Percentiles rank a stretch among this genome's conserved stretches.
Conservation (phyloP, 345 rosid species). For the Eucalyptus tenuipes region DNA sequence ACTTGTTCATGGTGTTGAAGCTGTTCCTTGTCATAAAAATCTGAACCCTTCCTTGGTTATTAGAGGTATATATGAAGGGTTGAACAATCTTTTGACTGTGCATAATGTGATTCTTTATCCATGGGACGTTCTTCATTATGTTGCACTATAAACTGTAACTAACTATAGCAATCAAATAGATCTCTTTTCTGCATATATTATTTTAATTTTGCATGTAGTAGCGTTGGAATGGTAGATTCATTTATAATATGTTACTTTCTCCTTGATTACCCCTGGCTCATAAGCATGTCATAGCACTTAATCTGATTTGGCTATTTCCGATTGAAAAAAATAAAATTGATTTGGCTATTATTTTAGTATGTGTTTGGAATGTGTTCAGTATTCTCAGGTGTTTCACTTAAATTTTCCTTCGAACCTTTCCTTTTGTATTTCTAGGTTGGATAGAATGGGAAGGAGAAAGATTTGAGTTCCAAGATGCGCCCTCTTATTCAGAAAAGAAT, state of each 20-base stretch:
- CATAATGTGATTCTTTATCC: not conserved
- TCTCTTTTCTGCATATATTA: not conserved
- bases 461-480: conserved; percentile 82
- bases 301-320: not conserved
- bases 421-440: conserved; percentile 55
- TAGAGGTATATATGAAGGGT: not conserved
- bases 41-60: not conserved
- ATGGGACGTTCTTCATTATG: not conserved
- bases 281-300: not conserved
- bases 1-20: not conserved
- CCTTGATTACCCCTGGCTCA: not conserved
- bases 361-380: not conserved
- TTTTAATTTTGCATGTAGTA: not conserved
- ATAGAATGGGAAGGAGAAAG: conserved; percentile 95
- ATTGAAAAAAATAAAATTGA: not conserved
- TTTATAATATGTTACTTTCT: not conserved
- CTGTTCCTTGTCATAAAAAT: not conserved
- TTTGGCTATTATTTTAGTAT: not conserved
- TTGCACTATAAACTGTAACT: not conserved
- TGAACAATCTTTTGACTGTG: not conserved
- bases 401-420: not conserved
- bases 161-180: not conserved
- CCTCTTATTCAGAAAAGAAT: conserved; percentile 94
- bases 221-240: not conserved
- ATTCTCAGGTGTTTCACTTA: not conserved